Base-by-base conservation (phyloP, 495 filamentous ascomycete species). In the Oleoguttula mirabilis region DNA sequence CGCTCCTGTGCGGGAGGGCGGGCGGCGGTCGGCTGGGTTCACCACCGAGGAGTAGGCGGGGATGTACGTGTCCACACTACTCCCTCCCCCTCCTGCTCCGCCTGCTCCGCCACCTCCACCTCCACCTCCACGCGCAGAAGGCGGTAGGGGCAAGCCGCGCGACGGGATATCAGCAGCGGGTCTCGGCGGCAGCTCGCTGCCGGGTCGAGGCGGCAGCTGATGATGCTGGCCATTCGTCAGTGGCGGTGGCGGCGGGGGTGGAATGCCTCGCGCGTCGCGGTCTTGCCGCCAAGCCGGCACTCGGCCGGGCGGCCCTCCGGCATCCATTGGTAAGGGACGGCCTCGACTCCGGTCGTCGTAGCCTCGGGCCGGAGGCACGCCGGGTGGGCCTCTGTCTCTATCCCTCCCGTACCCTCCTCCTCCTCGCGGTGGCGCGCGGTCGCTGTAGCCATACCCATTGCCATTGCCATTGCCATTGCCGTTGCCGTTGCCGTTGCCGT, bases 331-430 rank as follows among this genome's bases (percentile, higher is more conserved):
- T 30, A 56, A 53, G 10, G 52, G 52, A 7, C 21, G 17, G 10
- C 50, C 55, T 24, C 53, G 38, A 8, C 49, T 31, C 22, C 60
- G 56, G 22, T 61, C 52, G 41, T 58, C 56, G 39, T 58, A 61
- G 8, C 25, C 32, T 38, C 40, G 28, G 2, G 21, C 22, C 19
- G 46, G 20, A 17, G 30, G 15, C 17, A 22, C 10, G 10, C 48
- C 39, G 31, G 45, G 52, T 2, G 53, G 55, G 8, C 48, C 54
- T 0, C 33, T 21, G 22, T 54, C 32, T 50, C 50, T 36, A 12
- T 39, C 43, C 6, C 41, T 22, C 3, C 38, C 24, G 19, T 41
- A 32, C 6, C 39, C n/a, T 20, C 31, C 27, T 35, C 16, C 10
- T 24, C n/a, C n/a, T n/a, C n/a, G n/a, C n/a, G n/a, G n/a, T n/a